Evolutionary conservation across 2,329 filamentous ascomycete species (phyloP).

Genomic region (Davidsoniella virescens): DNA sequence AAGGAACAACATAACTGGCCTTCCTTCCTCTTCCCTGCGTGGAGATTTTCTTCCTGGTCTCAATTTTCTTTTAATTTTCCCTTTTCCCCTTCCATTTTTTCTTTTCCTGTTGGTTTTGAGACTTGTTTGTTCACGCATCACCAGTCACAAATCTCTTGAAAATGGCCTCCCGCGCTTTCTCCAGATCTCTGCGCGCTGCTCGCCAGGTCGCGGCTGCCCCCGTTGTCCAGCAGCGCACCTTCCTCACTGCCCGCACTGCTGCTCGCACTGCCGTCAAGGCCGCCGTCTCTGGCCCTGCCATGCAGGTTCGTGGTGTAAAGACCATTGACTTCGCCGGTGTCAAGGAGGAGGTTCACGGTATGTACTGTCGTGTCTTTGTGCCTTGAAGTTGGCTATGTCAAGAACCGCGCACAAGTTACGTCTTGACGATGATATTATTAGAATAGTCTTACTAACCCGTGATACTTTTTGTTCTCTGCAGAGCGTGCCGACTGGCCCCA

Average conservation of each 20-base stretch:
- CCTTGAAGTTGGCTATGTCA: background rate
- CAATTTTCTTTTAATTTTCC: conserved; percentile 1
- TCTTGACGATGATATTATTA: background rate
- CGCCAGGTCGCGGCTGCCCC: conserved; percentile 44
- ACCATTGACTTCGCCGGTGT: conserved; percentile 95
- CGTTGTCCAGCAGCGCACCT: conserved; percentile 44
- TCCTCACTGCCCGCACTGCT: conserved; percentile 42
- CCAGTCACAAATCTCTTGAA: conserved; percentile 18
- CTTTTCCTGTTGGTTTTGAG: conserved; percentile 8
- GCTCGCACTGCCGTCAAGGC: conserved; percentile 37
- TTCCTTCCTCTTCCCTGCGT: conserved; percentile 7
- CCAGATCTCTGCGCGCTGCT: conserved; percentile 47
- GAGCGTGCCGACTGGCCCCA: conserved; percentile 97
- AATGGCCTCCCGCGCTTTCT: conserved; percentile 68
- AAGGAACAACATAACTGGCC: background rate
- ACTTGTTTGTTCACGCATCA: conserved; percentile 14
- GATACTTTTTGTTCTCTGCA: conserved; percentile 22
- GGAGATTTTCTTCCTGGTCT: conserved; percentile 8
- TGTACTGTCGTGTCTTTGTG: conserved; percentile 19
- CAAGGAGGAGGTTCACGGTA: conserved; percentile 91
- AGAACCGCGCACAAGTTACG: background rate
- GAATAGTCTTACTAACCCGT: conserved; percentile 3
- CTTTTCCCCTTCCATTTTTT: conserved; percentile 2
- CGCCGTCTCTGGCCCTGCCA: conserved; percentile 32
- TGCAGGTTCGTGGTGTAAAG: conserved; percentile 83